Evolutionary conservation across 1,284 basidiomycete genomes (phyloP).

Genomic region (Sporisorium graminicola): DNA sequence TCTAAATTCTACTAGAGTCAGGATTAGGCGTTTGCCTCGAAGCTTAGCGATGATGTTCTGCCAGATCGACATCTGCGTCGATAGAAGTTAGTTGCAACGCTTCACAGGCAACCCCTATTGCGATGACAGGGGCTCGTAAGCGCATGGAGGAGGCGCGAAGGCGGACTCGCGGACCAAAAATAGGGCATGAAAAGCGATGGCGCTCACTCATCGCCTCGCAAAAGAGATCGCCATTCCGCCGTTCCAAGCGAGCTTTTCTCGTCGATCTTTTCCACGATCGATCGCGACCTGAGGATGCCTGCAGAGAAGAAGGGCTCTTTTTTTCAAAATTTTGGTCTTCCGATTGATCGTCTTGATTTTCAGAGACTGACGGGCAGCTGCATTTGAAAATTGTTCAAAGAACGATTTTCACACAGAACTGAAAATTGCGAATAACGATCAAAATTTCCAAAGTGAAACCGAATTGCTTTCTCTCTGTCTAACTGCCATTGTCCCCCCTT

Average conservation of each 20-base stretch:
- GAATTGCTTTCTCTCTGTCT: background rate
- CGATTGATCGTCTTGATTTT: background rate
- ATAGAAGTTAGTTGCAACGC: no score
- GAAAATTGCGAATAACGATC: constrained; percentile 3
- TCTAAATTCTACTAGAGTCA: background rate
- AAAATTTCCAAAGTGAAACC: constrained; percentile 5
- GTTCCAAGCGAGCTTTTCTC: background rate
- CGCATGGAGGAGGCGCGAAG: background rate
- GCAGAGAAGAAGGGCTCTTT: background rate
- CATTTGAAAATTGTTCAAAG: background rate
- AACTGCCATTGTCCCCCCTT: constrained; percentile 9
- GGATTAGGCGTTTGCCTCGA: background rate
- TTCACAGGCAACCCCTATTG: background rate
- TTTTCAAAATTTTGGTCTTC: background rate
- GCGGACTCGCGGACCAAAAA: background rate
- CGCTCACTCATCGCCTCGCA: background rate
- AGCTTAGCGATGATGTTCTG: background rate
- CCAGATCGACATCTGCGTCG: no score
- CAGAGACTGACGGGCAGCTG: background rate
- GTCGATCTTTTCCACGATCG: constrained; percentile 1
- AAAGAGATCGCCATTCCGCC: constrained; percentile 1
- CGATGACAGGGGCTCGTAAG: background rate
- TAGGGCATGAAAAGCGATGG: background rate
- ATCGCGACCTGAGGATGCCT: background rate
- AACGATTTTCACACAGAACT: constrained; percentile 1